Evolutionary conservation across 768 basidiomycete species (phyloP), one percentile per base, ranked within the genome.

Genomic region (Stropharia rugosoannulata): DNA sequence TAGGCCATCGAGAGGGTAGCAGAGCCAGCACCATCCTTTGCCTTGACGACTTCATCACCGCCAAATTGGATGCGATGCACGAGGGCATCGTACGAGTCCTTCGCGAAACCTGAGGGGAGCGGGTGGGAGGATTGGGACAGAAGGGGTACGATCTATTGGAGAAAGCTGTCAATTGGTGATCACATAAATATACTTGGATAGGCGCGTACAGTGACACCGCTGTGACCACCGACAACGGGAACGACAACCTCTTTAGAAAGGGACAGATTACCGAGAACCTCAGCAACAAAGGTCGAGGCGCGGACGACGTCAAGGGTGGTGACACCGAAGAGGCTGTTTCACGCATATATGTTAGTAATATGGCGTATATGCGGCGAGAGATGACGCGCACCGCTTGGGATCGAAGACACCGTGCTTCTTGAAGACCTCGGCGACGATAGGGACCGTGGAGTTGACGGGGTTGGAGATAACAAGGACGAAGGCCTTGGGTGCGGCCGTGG

Each of bases 401-500:
- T 99, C 86, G 69, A 89, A 98, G 27, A 93, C 89, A 43, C 86
- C 87, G 61, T 89, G 83, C 73, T 93, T 88, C 85, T 96, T 99
- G 78, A 95, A 84, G 37, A 96, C 89, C 73, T 98, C 96, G 13
- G 85, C 93, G 44, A 94, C 93, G 67, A 99, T 93, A 46, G 97
- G 97, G 38, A 98, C 96, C 38, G 97, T 98, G 41, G 96, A 98
- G 84, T 99, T 98, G 69, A 99, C 96, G 32, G 97, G 97, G 80
- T 99, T 99, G 64, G 97, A 96, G 73, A 99, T 98, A 62, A 99
- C 95, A 47, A 95, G 84, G 43, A 98, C 84, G 65, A 90, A 89
- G 18, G 97, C 97, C 68, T 94, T 95, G 57, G 96, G 96, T 41
- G 85, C 84, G 47, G 75, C 68, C 13, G 81, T 85, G 13, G 96